Percentiles rank a stretch among this genome's conserved stretches.
Conservation (phyloP, 345 rosid genomes). For the Hibiscus mutabilis region DNA sequence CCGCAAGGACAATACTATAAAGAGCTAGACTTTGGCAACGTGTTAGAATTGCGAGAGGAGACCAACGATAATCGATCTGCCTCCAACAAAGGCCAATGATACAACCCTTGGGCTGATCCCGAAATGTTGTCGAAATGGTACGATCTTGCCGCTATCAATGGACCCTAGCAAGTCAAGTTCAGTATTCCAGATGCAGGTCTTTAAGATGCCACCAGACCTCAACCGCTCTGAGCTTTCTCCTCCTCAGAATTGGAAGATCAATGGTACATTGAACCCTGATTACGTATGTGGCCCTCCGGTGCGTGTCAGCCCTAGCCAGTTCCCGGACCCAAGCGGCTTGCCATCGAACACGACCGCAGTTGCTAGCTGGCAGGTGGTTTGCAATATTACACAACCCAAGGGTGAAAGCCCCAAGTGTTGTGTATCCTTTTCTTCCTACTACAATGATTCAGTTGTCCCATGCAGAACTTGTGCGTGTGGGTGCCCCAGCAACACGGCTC, state of each 20-base stretch:
- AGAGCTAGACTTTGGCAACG: slow-evolving; percentile 53
- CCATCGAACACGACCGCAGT: slow-evolving; percentile 54
- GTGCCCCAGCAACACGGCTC: slow-evolving; percentile 46
- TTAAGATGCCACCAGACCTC: slow-evolving; percentile 83
- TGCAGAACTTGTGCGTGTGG: slow-evolving; percentile 91
- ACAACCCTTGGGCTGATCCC: slow-evolving; percentile 59
- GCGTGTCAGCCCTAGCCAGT: slow-evolving; percentile 72
- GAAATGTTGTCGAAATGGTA: slow-evolving; percentile 80
- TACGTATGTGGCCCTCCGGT: slow-evolving; percentile 80
- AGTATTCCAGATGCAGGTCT: slow-evolving; percentile 75
- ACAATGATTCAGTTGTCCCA: slow-evolving; percentile 74
- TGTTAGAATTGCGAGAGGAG: slow-evolving; percentile 76
- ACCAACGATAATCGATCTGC: slow-evolving; percentile 81
- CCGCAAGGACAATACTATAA: slow-evolving; percentile 49
- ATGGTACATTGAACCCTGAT: slow-evolving; percentile 73
- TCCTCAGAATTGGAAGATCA: slow-evolving; percentile 82
- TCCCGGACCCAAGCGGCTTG: slow-evolving; percentile 61
- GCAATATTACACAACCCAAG: slow-evolving; percentile 79
- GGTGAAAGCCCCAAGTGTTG: slow-evolving; percentile 71
- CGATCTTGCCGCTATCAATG: slow-evolving; percentile 72
- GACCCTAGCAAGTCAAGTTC: slow-evolving; percentile 80
- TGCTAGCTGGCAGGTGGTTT: slow-evolving; percentile 95
- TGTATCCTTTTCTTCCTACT: slow-evolving; percentile 88
- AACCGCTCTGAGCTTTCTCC: slow-evolving; percentile 61
- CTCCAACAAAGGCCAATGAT: slow-evolving; percentile 77